Evolutionary conservation across 1,284 basidiomycete species (phyloP), one percentile per base, ranked within the genome.

Genomic region (Neolentinus lepideus): DNA sequence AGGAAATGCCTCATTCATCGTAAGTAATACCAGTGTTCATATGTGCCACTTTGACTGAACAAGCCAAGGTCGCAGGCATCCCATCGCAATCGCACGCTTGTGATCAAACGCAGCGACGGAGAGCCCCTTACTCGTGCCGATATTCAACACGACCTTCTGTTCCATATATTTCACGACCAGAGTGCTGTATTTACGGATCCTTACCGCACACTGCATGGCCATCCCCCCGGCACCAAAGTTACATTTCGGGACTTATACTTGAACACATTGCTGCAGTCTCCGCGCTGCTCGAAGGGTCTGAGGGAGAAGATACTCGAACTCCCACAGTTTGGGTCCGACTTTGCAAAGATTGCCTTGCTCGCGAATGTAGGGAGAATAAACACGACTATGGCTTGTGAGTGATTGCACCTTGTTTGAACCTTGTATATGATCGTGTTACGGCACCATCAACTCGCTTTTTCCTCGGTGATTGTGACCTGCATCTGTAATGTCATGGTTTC

Each of bases 291-390:
- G 56, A 92, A 91, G 71, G 85, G 88, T 25, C 81, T 92, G 67
- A 86, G 89, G 66, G 89, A 94, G 66, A 93, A 92, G 70, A 88
- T 94, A 78, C 66, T 82, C 48, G 86, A 90, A 55, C 87, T 82
- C 1, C 88, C 88, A 31, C 81, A 82, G 16, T 95, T 92, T 67
- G 88, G 84, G 2, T 75, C 85, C 56, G 92, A 93, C 69, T 84
- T 93, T 61, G 88, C 84, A 53, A 94, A 90, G 74, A 81, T 94
- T 47, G 88, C 90, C 45, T 75, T 96, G 26, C 76, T 96, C 48
- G 90, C 93, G 52, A 96, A 96, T 64, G 87, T 94, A 52, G 93
- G 93, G n/a, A 78, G 92, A 56, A 92, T 96, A 68, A 96, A 95
- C 67, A 95, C 93, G 24, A 95, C 94, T 29, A 88, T 94, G 80